Evolutionary conservation across 2,329 filamentous ascomycete genomes (phyloP).

Genomic region (Diaporthe destruens): DNA sequence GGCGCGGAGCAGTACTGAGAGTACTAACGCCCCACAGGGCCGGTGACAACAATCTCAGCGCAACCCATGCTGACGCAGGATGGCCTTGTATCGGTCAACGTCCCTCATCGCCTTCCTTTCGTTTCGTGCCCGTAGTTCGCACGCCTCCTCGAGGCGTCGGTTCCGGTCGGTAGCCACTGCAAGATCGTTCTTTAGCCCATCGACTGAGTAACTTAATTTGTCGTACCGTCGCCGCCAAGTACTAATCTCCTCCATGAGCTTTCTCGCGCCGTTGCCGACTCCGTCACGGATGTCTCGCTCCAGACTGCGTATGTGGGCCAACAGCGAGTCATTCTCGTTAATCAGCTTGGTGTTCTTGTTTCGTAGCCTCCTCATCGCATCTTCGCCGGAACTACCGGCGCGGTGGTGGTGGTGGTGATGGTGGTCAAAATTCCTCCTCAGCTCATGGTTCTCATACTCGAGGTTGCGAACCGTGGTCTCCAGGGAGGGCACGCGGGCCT

Average conservation of each 20-base stretch:
- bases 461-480: slow-evolving; percentile 54
- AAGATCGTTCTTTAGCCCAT: slow-evolving; percentile 44
- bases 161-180: slow-evolving; percentile 48
- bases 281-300: slow-evolving; percentile 51
- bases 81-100: slow-evolving; percentile 44
- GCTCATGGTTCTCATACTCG: slow-evolving; percentile 54
- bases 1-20: neutral
- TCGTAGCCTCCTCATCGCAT: slow-evolving; percentile 51
- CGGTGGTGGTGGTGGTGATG: slow-evolving; percentile 37
- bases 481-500: slow-evolving; percentile 53
- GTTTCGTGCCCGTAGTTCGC: slow-evolving; percentile 35
- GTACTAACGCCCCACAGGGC: neutral
- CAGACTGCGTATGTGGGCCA: slow-evolving; percentile 51
- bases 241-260: slow-evolving; percentile 47
- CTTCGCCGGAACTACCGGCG: slow-evolving; percentile 48
- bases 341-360: slow-evolving; percentile 53
- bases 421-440: slow-evolving; percentile 54
- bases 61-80: slow-evolving; percentile 45
- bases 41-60: slow-evolving; percentile 10
- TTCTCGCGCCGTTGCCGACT: slow-evolving; percentile 42
- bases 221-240: slow-evolving; percentile 44
- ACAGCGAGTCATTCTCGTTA: slow-evolving; percentile 53
- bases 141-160: slow-evolving; percentile 43
- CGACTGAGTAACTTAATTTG: slow-evolving; percentile 41
- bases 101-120: slow-evolving; percentile 35